phyloP scores from a whole-genome alignment of 1,139 yeast species.

The Kodamaea anthophila region DNA sequence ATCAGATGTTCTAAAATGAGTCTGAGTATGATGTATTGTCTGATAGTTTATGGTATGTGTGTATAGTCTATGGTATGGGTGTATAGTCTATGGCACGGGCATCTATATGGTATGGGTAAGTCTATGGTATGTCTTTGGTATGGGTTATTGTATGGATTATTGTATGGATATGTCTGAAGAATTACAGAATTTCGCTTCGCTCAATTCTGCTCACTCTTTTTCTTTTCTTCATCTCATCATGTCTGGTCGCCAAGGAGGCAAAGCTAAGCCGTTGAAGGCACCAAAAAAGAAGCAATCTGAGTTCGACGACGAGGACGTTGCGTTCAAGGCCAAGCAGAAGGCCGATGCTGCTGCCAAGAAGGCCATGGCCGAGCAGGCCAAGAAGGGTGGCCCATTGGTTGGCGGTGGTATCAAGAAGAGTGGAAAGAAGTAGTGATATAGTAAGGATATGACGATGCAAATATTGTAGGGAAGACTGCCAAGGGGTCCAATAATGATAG shows the following conservation, averaged over 20 bases:
- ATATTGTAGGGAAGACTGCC: no score
- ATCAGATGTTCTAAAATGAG: no score
- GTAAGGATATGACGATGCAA: no score
- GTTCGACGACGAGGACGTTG: constrained; percentile 82
- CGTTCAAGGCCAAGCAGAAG: constrained; percentile 89
- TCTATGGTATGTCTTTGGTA: no score
- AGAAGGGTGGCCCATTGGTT: constrained; percentile 83
- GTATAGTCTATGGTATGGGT: no score
- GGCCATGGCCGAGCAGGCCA: constrained; percentile 81
- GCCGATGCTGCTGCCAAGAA: constrained; percentile 92
- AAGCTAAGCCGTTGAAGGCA: constrained; percentile 61
- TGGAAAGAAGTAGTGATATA: constrained; percentile 61
- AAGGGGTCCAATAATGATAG: no score
- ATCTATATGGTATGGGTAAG: no score
- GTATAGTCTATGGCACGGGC: no score
- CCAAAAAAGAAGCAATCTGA: constrained; percentile 74
- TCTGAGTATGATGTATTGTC: no score
- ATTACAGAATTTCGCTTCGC: neutral
- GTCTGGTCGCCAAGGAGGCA: constrained; percentile 77
- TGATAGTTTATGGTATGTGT: no score
- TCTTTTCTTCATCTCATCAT: constrained; percentile 18
- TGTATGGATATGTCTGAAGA: no score
- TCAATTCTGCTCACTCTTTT: neutral
- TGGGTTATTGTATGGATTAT: no score
- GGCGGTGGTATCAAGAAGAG: constrained; percentile 96